Evolutionary conservation across 148 eudicot genomes (phyloP).

Genomic region (Rhododendron ferrugineum): DNA sequence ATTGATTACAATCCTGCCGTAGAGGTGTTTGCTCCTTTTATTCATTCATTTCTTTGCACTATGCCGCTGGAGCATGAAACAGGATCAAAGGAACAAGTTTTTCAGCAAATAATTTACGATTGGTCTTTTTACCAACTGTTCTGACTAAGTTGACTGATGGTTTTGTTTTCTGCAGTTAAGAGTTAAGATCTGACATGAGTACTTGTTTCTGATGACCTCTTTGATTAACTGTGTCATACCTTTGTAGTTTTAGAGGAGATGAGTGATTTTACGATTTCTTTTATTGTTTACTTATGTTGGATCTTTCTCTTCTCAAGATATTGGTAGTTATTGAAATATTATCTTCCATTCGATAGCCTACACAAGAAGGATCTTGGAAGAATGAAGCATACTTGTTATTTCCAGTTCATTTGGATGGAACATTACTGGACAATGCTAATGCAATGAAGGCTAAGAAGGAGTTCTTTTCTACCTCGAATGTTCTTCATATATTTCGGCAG

Average conservation of each 20-base stretch:
- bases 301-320: background rate
- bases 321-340: background rate
- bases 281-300: background rate
- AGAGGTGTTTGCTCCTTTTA: background rate
- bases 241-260: background rate
- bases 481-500: slow-evolving; percentile 90
- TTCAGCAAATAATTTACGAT: background rate
- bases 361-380: slow-evolving; percentile 76
- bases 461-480: slow-evolving; percentile 71
- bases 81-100: background rate
- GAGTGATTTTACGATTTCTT: background rate
- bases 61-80: background rate
- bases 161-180: background rate
- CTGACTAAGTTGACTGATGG: background rate
- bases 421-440: slow-evolving; percentile 63
- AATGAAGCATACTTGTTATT: slow-evolving; percentile 93
- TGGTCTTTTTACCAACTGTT: background rate
- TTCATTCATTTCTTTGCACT: background rate
- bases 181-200: background rate
- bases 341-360: slow-evolving; percentile 33
- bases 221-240: background rate
- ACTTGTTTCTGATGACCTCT: background rate
- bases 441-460: slow-evolving; percentile 73
- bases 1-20: background rate
- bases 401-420: slow-evolving; percentile 87